Evolutionary conservation across 306 rosid species (phyloP), one percentile per base, ranked within the genome.

Genomic region (Dalbergia oliveri): DNA sequence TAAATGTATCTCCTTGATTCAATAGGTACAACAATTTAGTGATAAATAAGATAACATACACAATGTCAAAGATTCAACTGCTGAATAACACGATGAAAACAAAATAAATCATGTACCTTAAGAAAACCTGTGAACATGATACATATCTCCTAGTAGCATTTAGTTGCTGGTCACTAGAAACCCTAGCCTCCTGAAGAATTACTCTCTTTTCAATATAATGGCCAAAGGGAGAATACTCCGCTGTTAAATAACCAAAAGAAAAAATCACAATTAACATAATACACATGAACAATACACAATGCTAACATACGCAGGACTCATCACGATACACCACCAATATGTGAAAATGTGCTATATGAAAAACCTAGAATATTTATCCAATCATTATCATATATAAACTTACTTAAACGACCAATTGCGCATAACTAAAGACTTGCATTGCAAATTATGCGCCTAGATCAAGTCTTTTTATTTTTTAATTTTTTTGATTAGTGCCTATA

Each of bases 161-260:
- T 54, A 94, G 92, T 74, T 93, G 99, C 47, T 97, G 99, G 73
- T 94, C 99, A 85, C 93, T 93, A 72, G 93, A 94, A 86, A 94
- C 99, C 77, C 99, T 86, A 69, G 99, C 97, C 81, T 94, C 99
- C 87, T 93, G 99, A 84, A 94, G 97, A 79, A 93, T 97, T 65
- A 94, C 94, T 16, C 97, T 97, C 89, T 94, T 94, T 76, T 94
- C 99, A 37, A 94, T 94, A 64, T 97, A 26, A 26, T 26, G 31
- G 31, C 99, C 87, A 89, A 5, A 94, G 93, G 5, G 99, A 97
- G 97, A 91, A 82, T 91, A 94, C 47, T 94, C 97, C 9, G 83
- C 95, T 90, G 91, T 62, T 79, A 82, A 82, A 53, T 65, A 75
- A 82, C 35, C 63, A 57, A 21, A 8, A 69, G 31, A 43, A 61